Percentiles rank a stretch among this genome's conserved stretches.
Conservation (phyloP, 169 alveolate species). For the Plasmodium adleri region DNA sequence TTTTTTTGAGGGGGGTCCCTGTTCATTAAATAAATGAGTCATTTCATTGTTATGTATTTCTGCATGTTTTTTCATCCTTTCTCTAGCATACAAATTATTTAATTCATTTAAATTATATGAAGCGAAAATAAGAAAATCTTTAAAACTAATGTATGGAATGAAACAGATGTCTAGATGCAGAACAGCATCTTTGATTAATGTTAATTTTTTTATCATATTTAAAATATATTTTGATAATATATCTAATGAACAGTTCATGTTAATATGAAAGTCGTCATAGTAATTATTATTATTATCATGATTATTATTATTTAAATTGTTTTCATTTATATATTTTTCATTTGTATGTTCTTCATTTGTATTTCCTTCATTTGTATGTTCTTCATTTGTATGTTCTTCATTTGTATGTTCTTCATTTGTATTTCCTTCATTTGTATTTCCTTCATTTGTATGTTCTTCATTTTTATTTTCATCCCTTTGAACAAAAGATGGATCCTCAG, state of each 20-base stretch:
- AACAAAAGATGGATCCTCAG: neutral
- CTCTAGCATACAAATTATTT: constrained; percentile 3
- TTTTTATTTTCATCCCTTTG: neutral
- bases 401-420: neutral
- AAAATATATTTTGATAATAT: constrained; percentile 33
- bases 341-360: neutral
- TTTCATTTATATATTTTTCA: neutral
- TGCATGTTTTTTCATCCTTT: constrained; percentile 6
- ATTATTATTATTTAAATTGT: too few relatives aligned
- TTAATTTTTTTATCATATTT: constrained; percentile 25
- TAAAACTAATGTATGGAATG: constrained; percentile 40
- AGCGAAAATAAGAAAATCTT: constrained; percentile 44
- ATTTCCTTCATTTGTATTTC: neutral
- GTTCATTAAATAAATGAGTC: neutral
- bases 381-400: neutral
- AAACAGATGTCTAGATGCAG: constrained; percentile 11
- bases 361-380: neutral
- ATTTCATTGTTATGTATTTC: neutral
- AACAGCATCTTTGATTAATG: constrained; percentile 21
- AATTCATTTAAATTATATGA: constrained; percentile 57
- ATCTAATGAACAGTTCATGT: neutral
- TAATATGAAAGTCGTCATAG: too few relatives aligned
- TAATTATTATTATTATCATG: too few relatives aligned
- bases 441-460: neutral
- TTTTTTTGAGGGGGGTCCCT: neutral